These are phyloP conservation scores for Saturnispora besseyi DNA, from an alignment of 805 yeast species.

Conservation along the genomic window DNA sequence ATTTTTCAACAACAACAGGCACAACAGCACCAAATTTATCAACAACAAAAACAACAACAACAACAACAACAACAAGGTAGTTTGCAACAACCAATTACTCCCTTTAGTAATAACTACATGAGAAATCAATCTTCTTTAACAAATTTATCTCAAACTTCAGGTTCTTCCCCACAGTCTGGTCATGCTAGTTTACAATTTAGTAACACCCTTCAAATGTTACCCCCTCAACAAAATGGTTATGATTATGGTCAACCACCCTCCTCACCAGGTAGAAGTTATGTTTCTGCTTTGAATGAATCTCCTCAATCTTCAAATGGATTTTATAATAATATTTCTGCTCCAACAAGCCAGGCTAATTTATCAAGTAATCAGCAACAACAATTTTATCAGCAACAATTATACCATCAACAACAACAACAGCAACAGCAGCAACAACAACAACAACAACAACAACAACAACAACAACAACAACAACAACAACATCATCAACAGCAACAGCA, in stretches of 20 bases:
- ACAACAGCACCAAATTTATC: conserved; percentile 14
- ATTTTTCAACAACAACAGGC: not conserved
- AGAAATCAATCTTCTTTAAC: not conserved
- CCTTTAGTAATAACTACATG: conserved; percentile 27
- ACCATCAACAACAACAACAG: conserved; percentile 2
- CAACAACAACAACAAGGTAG: conserved; percentile 19
- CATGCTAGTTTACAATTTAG: not conserved
- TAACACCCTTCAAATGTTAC: not conserved
- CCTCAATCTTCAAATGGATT: not conserved
- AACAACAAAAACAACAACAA: conserved; percentile 5
- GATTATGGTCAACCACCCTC: not conserved
- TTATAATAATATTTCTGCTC: not conserved
- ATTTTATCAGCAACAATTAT: conserved; percentile 19
- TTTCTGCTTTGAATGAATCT: not conserved
- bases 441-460: conserved; percentile 21
- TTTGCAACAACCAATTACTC: conserved; percentile 18
- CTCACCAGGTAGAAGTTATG: not conserved
- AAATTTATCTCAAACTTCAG: not conserved
- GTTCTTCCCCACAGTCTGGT: not conserved
- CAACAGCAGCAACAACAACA: conserved; percentile 2
- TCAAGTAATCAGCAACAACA: conserved; percentile 26
- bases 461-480: conserved; percentile 10
- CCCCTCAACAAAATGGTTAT: not conserved
- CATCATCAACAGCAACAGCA: conserved; percentile 19
- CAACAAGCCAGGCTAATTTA: not conserved